Evolutionary conservation across 106 monocot species (phyloP).

Genomic region (Dendrobium chrysotoxum): DNA sequence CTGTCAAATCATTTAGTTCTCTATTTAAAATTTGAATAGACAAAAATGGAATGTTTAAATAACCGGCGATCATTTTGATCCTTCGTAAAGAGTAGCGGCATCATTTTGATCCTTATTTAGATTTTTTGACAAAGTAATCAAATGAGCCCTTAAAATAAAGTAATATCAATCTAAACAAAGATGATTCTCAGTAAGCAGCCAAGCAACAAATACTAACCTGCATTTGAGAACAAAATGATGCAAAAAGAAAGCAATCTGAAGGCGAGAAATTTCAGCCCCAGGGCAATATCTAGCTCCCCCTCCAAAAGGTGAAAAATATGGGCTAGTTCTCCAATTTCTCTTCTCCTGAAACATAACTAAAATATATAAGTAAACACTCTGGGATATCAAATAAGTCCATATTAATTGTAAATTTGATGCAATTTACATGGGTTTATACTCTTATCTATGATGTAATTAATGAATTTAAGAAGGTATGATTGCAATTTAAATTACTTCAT

Average conservation of each 20-base stretch:
- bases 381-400: neutral
- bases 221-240: conserved; percentile 31
- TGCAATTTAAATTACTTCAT: too few relatives aligned
- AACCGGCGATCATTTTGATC: too few relatives aligned
- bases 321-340: conserved; percentile 32
- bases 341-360: conserved; percentile 17
- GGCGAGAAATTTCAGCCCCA: conserved; percentile 32
- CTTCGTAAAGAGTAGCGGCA: too few relatives aligned
- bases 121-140: neutral
- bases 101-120: too few relatives aligned
- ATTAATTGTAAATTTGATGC: neutral
- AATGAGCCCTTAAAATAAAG: neutral
- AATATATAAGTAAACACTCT: neutral
- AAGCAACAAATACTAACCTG: conserved; percentile 16
- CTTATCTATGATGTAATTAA: neutral
- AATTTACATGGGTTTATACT: neutral
- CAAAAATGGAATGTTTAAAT: too few relatives aligned
- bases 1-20: too few relatives aligned
- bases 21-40: too few relatives aligned
- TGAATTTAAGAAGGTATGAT: too few relatives aligned
- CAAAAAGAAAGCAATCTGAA: conserved; percentile 34
- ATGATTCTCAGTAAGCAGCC: neutral
- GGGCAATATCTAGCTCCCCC: conserved; percentile 30
- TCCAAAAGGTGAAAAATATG: conserved; percentile 33
- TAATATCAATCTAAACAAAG: neutral